Base-by-base conservation (phyloP, 371 early-diverging fungal genomes). In the Syncephalis plumigaleata region DNA sequence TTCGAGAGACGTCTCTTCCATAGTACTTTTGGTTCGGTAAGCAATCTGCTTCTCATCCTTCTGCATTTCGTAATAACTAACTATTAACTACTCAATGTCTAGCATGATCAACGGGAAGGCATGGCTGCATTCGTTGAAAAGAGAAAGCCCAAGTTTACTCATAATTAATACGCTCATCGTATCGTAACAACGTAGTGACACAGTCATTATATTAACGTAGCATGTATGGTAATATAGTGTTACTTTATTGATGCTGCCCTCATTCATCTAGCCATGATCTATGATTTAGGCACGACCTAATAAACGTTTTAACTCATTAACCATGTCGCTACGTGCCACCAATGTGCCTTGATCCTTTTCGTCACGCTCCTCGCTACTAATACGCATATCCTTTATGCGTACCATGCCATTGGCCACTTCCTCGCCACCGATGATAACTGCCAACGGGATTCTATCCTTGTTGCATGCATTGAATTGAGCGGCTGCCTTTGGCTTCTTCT, bases 81-180 rank as follows among this genome's bases (percentile, higher is more conserved):
- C 25, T 18, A 31, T 16, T 9, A 20, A n/a, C 26, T 23, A 22
- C 25, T 23, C 44, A 42, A 37, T 50, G 43, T 31, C 37, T 65
- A 79, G 74, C 68, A 85, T 48, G 98, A 97, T 64, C 90, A 91
- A 68, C 87, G 81, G 66, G 98, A 97, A 69, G 98, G 98, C 46
- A 95, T 94, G 93, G 45, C 53, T n/a, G 98, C 98, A 9, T 97
- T 97, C 62, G 81, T 75, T 42, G 90, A 91, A 61, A 97, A 97
- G 77, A 77, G 98, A 59, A 74, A 77, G 64, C 69, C 98, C 49
- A 76, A 71, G 43, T 97, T 87, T 70, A 82, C 65, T 48, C 65
- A 94, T 71, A 75, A 87, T 63, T 94, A 79, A 22, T 69, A 70
- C 48, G 67, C 70, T 36, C 40, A 40, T 40, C 31, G 31, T 7